These are phyloP conservation scores for Cladosporium oxysporum DNA, from an alignment of 2,329 filamentous ascomycete genomes.

Conservation along the genomic window DNA sequence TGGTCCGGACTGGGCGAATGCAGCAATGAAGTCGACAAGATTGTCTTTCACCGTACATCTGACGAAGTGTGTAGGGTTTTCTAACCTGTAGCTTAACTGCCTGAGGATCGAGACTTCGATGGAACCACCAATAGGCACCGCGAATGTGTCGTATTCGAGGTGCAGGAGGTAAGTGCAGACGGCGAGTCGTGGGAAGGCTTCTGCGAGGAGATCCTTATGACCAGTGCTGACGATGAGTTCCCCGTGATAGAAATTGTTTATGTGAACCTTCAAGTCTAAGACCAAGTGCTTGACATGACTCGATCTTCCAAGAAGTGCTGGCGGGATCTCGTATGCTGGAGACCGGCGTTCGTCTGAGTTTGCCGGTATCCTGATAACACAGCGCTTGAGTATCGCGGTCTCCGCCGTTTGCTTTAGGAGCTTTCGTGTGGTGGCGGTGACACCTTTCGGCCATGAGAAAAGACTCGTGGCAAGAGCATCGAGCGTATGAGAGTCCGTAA, in stretches of 20 bases:
- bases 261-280: background rate
- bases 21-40: background rate
- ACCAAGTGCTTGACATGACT: background rate
- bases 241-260: too few relatives aligned
- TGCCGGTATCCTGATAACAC: background rate
- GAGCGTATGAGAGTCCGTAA: background rate
- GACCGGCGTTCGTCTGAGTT: background rate
- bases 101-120: background rate
- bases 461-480: background rate
- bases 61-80: background rate
- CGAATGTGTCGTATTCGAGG: background rate
- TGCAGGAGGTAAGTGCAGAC: background rate
- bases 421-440: background rate
- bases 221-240: background rate
- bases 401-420: background rate
- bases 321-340: background rate
- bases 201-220: background rate
- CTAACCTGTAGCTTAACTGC: background rate
- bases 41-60: background rate
- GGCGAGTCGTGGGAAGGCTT: background rate
- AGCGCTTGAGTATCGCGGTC: background rate
- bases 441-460: background rate
- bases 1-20: background rate
- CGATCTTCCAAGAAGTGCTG: background rate
- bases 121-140: too few relatives aligned